Evolutionary conservation across 768 basidiomycete species (phyloP).

Genomic region (Trametes villosa): DNA sequence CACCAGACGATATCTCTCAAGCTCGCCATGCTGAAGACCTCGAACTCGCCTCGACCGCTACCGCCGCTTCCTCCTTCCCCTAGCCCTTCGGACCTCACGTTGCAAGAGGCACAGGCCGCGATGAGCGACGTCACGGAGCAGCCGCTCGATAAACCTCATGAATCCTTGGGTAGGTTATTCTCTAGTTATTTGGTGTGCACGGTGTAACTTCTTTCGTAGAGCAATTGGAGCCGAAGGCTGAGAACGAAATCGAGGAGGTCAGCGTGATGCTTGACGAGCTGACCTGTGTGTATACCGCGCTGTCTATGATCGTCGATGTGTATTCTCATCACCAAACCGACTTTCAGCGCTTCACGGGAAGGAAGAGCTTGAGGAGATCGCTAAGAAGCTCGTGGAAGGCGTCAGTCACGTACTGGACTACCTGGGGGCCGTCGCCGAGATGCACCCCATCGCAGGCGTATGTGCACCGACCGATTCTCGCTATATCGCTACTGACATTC

Average conservation of each 20-base stretch:
- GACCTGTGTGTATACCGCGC: neutral
- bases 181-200: too few relatives aligned
- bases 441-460: constrained; percentile 2
- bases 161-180: neutral
- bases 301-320: neutral
- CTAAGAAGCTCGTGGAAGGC: constrained; percentile 5
- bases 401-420: neutral
- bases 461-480: neutral
- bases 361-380: neutral
- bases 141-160: neutral
- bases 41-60: neutral
- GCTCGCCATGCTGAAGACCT: neutral
- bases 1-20: neutral
- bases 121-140: neutral
- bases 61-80: neutral
- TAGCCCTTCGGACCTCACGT: neutral
- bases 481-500: neutral
- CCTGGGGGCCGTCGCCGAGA: neutral
- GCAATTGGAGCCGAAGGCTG: constrained; percentile 4
- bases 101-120: neutral
- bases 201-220: neutral
- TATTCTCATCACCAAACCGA: neutral
- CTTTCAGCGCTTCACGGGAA: neutral
- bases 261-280: neutral
- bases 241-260: constrained; percentile 3